Base-by-base conservation (phyloP, 257 asterid genomes). In the Solanum paucissectum region DNA sequence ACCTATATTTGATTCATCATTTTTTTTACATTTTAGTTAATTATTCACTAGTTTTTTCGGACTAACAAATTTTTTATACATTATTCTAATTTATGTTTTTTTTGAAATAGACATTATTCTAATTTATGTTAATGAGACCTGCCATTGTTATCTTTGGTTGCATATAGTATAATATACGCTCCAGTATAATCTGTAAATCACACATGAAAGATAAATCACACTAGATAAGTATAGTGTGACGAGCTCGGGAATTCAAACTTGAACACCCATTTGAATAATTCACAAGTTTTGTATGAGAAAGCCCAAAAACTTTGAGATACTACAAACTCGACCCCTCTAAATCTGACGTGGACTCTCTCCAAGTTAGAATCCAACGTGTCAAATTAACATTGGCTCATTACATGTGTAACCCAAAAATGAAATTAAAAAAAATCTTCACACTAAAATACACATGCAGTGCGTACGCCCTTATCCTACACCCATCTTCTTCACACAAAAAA, bases 361-460 rank as follows among this genome's bases (percentile, higher is more conserved):
- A 25, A 46, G 42, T 32, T n/a, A 36, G 37, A 14, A 69, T 88
- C 68, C 33, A 20, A 89, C 33, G 84, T 82, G 91, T 88, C 89
- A 52, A 62, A 6, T 33, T 2, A 7, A 5, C 66, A 90, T 86
- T 90, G 84, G 91, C 40, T 38, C 14, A 49, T 13, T 36, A 34
- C 85, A 86, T 69, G 90, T 87, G 89, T 58, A 76, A 44, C 6
- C 36, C 72, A 14, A 77, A 77, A 20, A 7, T 3, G 25, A 81
- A 81, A 79, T 27, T 27, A 2, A 46, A n/a, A 12, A 14, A 40
- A 11, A 6, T 1, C 25, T 37, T 13, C 40, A 4, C 29, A 68
- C 87, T 84, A 86, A 86, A 69, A 42, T 86, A 32, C 49, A 9
- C 64, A 4, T 2, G 10, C 38, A 44, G 84, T 27, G 84, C 29